Percentiles rank a stretch among this genome's conserved stretches.
Evolutionary conservation across 257 asterid genomes (phyloP).

Genomic region (Salvia splendens): DNA sequence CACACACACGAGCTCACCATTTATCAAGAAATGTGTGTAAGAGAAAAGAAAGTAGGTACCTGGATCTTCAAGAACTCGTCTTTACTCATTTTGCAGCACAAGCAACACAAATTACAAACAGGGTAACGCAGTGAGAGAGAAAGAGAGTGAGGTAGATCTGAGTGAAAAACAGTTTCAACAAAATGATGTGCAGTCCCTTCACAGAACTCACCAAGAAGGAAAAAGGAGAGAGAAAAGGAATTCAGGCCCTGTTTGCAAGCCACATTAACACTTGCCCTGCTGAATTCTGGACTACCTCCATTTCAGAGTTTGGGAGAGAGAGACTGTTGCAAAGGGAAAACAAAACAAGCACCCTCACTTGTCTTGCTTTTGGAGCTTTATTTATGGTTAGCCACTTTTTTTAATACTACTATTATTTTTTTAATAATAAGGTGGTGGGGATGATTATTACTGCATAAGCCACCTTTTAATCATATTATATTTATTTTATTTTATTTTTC

Average conservation of each 20-base stretch:
- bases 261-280: constrained; percentile 35
- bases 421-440: constrained; percentile 29
- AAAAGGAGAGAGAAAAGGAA: constrained; percentile 5
- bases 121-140: constrained; percentile 30
- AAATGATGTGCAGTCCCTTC: constrained; percentile 31
- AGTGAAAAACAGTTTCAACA: constrained; percentile 19
- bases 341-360: constrained; percentile 30
- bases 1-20: constrained; percentile 17
- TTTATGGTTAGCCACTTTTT: constrained; percentile 36
- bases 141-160: constrained; percentile 37
- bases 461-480: constrained; percentile 3
- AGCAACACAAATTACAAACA: constrained; percentile 17
- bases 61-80: constrained; percentile 62
- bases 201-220: constrained; percentile 29
- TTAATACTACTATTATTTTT: constrained; percentile 5
- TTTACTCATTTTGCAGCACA: constrained; percentile 48
- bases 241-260: constrained; percentile 27
- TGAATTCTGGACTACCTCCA: constrained; percentile 44
- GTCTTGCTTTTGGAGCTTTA: constrained; percentile 41
- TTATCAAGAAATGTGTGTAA: constrained; percentile 24
- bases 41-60: constrained; percentile 35
- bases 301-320: constrained; percentile 57
- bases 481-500: neutral
- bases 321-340: constrained; percentile 19
- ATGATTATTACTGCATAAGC: constrained; percentile 35